phyloP scores from a whole-genome alignment of 2,329 filamentous ascomycete genomes.

The Curvularia hawaiiensis region DNA sequence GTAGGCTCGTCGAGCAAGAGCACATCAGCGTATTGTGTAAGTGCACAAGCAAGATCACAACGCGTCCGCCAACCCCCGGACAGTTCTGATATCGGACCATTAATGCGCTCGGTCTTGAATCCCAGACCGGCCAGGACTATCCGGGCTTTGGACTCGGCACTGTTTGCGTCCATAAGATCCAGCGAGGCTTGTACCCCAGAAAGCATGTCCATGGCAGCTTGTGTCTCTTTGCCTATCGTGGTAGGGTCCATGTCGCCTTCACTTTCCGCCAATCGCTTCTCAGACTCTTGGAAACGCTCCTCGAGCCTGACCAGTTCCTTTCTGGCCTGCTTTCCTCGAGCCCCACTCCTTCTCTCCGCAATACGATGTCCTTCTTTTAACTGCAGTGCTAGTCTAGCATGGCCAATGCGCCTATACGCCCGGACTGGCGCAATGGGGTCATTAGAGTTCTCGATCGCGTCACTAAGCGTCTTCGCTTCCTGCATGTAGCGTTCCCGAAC shows the following conservation, averaged over 20 bases:
- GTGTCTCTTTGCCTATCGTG: constrained; percentile 66
- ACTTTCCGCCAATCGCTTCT: constrained; percentile 56
- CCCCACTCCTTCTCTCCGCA: constrained; percentile 74
- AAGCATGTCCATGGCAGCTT: constrained; percentile 72
- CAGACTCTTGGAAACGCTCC: constrained; percentile 65
- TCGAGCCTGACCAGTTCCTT: constrained; percentile 75
- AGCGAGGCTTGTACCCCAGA: constrained; percentile 70
- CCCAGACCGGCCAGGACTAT: constrained; percentile 69
- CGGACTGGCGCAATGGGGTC: constrained; percentile 64
- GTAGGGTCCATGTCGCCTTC: constrained; percentile 63
- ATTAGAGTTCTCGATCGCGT: constrained; percentile 61
- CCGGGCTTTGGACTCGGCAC: constrained; percentile 69
- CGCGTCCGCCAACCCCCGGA: constrained; percentile 67
- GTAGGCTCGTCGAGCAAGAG: constrained; percentile 86
- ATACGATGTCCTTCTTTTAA: constrained; percentile 75
- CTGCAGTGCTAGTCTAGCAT: constrained; percentile 65
- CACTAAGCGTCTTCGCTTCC: constrained; percentile 66
- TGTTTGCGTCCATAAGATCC: constrained; percentile 64
- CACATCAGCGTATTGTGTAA: constrained; percentile 76
- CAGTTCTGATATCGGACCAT: constrained; percentile 65
- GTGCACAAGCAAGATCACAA: constrained; percentile 55
- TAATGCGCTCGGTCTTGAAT: constrained; percentile 67
- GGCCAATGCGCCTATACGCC: constrained; percentile 65
- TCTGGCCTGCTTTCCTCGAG: constrained; percentile 74
- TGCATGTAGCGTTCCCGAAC: constrained; percentile 61